These are phyloP conservation scores for Penicillium sp. DNA, from an alignment of 2,329 filamentous ascomycete species.

Conservation along the genomic window DNA sequence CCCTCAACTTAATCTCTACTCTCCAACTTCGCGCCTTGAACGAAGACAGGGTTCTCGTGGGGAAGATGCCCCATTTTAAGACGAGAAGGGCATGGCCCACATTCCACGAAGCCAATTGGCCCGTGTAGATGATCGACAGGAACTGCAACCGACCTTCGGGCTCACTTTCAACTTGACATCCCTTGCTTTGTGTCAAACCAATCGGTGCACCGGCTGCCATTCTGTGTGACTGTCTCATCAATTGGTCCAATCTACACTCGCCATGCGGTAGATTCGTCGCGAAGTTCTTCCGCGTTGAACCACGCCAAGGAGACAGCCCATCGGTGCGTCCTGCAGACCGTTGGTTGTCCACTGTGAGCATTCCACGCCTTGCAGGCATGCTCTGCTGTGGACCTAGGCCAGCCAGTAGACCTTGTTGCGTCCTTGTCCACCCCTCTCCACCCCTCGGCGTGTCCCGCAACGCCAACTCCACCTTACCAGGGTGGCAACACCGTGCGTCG, in stretches of 20 bases:
- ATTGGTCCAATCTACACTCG: background rate
- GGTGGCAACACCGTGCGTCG: conserved; percentile 23
- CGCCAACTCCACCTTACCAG: conserved; percentile 16
- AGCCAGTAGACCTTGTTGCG: conserved; percentile 21
- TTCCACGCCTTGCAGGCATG: conserved; percentile 23
- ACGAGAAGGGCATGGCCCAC: conserved; percentile 16
- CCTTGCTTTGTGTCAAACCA: conserved; percentile 19
- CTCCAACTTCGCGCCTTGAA: background rate
- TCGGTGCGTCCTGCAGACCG: conserved; percentile 4
- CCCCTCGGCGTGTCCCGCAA: conserved; percentile 14
- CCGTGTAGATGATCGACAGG: conserved; percentile 20
- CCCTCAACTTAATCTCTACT: background rate
- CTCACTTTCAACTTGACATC: background rate
- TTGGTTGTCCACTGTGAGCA: conserved; percentile 8
- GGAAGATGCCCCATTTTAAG: background rate
- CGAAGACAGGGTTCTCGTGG: too few relatives aligned
- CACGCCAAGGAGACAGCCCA: background rate
- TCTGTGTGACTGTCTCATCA: background rate
- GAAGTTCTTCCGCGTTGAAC: conserved; percentile 15
- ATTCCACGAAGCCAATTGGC: conserved; percentile 15
- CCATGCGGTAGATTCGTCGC: background rate
- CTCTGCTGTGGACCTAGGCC: conserved; percentile 10
- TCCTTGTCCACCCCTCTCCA: conserved; percentile 19
- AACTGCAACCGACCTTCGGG: conserved; percentile 9
- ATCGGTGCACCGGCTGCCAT: background rate